These are phyloP conservation scores for Schizochytrium sp. DNA, from an alignment of 108 stramenopile genomes.

Conservation along the genomic window DNA sequence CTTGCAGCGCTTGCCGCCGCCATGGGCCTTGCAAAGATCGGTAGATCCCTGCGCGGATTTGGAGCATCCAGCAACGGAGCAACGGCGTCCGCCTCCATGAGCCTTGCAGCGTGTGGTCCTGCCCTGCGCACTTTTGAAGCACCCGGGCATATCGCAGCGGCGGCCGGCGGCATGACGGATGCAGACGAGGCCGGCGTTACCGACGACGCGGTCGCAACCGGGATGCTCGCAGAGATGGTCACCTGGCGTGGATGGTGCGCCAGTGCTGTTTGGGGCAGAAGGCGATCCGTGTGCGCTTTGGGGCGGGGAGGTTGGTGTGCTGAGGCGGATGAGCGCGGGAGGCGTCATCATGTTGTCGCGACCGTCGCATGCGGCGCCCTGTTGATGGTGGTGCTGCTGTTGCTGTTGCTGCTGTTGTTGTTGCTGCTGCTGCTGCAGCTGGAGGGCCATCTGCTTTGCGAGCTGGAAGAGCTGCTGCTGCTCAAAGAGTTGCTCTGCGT, in stretches of 20 bases:
- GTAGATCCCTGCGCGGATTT: constrained; percentile 95
- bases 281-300: background rate
- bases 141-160: constrained; percentile 73
- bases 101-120: constrained; percentile 83
- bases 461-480: background rate
- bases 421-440: background rate
- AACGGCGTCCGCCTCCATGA: constrained; percentile 93
- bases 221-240: background rate
- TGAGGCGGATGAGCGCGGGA: background rate
- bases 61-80: constrained; percentile 68
- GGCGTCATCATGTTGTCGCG: background rate
- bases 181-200: constrained; percentile 49
- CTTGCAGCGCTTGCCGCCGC: constrained; percentile 84
- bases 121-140: constrained; percentile 89
- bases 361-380: background rate
- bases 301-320: background rate
- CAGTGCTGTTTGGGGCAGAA: background rate
- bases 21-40: constrained; percentile 84
- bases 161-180: constrained; percentile 93
- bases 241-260: background rate
- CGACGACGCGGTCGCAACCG: background rate
- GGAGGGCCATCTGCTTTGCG: background rate
- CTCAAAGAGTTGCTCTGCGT: background rate
- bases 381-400: background rate
- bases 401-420: background rate